Percentiles rank a stretch among this genome's conserved stretches.
Evolutionary conservation across 2,329 filamentous ascomycete genomes (phyloP).

Genomic region (Aspergillus latus): DNA sequence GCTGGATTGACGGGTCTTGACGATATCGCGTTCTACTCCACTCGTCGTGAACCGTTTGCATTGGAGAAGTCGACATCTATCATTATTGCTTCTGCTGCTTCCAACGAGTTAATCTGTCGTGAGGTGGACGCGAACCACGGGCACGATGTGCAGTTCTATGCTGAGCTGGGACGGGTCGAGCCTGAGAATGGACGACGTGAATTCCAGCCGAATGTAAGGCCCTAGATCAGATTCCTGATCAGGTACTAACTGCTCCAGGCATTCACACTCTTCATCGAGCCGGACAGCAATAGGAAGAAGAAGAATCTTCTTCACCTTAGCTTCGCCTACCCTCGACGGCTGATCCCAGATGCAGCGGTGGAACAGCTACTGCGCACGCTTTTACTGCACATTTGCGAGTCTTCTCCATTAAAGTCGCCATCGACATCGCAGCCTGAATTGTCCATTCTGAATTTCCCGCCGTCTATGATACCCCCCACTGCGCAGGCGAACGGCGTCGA

Average conservation of each 20-base stretch:
- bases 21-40: slow-evolving; percentile 26
- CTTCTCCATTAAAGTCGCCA: slow-evolving; percentile 12
- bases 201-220: slow-evolving; percentile 12
- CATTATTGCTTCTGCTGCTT: slow-evolving; percentile 17
- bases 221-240: background rate
- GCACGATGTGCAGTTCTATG: slow-evolving; percentile 22
- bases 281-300: background rate
- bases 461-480: slow-evolving; percentile 25
- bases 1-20: slow-evolving; percentile 27
- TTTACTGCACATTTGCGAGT: slow-evolving; percentile 16
- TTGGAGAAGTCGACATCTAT: slow-evolving; percentile 7
- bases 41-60: slow-evolving; percentile 10
- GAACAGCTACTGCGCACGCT: slow-evolving; percentile 23
- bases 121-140: slow-evolving; percentile 17
- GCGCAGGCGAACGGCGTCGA: slow-evolving; percentile 9
- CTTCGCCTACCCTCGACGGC: slow-evolving; percentile 20
- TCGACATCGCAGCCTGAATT: slow-evolving; percentile 15
- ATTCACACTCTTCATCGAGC: slow-evolving; percentile 19
- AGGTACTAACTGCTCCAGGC: slow-evolving; percentile 15
- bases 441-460: slow-evolving; percentile 30
- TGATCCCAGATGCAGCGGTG: slow-evolving; percentile 23
- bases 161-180: slow-evolving; percentile 18
- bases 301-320: slow-evolving; percentile 14
- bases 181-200: slow-evolving; percentile 22
- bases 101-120: background rate